Evolutionary conservation across 129 eudicot species (phyloP), one percentile per base, ranked within the genome.

Genomic region (Flaveria sonorensis): DNA sequence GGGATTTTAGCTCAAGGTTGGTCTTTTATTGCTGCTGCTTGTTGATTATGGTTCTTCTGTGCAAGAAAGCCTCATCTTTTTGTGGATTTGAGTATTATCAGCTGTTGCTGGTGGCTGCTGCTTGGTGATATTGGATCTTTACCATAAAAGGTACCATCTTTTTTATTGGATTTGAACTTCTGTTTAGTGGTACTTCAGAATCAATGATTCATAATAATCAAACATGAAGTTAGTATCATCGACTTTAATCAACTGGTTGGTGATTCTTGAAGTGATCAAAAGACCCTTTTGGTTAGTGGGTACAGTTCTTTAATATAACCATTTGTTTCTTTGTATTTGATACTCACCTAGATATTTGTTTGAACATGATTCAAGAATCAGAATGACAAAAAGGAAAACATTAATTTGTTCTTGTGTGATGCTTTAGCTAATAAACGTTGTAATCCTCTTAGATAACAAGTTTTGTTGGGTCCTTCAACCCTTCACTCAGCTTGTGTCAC

Each of bases 111-210:
- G 70, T 62, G 18, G 67, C 28, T 61, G 57, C 16, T 50, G 73
- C 73, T 32, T 36, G 15, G 51, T 42, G 79, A 60, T 45, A 16
- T 52, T 79, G 68, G 36, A 79, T 79, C 78, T 72, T 79, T 63
- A 63, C 46, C 67, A 62, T 50, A 30, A 72, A 62, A 79, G 67
- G 68, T 39, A 63, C 45, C 21, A 10, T 15, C 50, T 79, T 50
- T 71, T 63, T 18, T 42, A 28, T 62, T 14, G 5, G 13, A 62
- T 62, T 62, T 57, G 64, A 6, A 62, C 15, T 30, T 62, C 6
- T 30, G 30, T 14, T 55, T 0, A 13, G 0, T 60, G 39, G 15
- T 24, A 12, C 0, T 23, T 13, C 20, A 26, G 20, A 30, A 45
- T 45, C 40, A 45, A 0, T 45, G 50, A 45, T 14, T 26, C 21